A percentile compares a stretch with the other conserved stretches of the same genome.
These are phyloP conservation scores for Xylaria nigripes DNA, from an alignment of 495 filamentous ascomycete species.

Conservation along the genomic window DNA sequence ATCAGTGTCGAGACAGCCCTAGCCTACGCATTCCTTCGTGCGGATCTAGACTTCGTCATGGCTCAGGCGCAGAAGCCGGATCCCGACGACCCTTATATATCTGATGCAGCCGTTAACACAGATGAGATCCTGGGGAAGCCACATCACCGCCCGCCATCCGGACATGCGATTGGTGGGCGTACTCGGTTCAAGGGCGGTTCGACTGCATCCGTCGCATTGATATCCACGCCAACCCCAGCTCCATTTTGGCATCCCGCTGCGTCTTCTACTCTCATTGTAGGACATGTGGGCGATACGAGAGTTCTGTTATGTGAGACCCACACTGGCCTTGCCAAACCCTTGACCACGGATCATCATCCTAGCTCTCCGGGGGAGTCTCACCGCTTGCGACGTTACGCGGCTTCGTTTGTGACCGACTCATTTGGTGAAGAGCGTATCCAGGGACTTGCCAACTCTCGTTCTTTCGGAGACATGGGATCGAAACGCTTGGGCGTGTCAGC, in stretches of 20 bases:
- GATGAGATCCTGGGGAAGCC: conserved; percentile 69
- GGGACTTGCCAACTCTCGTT: conserved; percentile 85
- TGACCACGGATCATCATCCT: conserved; percentile 87
- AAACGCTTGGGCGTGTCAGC: conserved; percentile 92
- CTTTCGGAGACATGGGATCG: conserved; percentile 83
- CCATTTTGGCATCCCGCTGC: conserved; percentile 93
- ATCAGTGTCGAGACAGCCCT: conserved; percentile 56
- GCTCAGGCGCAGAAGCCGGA: conserved; percentile 71
- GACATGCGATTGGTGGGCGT: conserved; percentile 55
- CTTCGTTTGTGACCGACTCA: conserved; percentile 84
- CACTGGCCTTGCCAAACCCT: conserved; percentile 65
- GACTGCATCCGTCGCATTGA: conserved; percentile 79
- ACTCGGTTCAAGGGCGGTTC: conserved; percentile 83
- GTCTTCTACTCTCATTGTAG: conserved; percentile 72
- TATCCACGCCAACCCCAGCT: conserved; percentile 80
- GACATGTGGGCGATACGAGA: conserved; percentile 89
- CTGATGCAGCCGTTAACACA: conserved; percentile 69
- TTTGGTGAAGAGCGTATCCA: conserved; percentile 96
- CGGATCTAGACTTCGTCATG: conserved; percentile 86
- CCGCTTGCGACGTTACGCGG: conserved; percentile 75
- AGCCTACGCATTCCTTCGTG: conserved; percentile 83
- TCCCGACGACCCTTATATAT: conserved; percentile 53
- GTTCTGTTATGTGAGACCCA: conserved; percentile 76
- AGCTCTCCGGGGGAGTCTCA: conserved; percentile 74
- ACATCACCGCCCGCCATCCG: conserved; percentile 44